A percentile compares a stretch with the other conserved stretches of the same genome.
Evolutionary conservation across 495 filamentous ascomycete genomes (phyloP).

Genomic region (Entonaema liquescens): DNA sequence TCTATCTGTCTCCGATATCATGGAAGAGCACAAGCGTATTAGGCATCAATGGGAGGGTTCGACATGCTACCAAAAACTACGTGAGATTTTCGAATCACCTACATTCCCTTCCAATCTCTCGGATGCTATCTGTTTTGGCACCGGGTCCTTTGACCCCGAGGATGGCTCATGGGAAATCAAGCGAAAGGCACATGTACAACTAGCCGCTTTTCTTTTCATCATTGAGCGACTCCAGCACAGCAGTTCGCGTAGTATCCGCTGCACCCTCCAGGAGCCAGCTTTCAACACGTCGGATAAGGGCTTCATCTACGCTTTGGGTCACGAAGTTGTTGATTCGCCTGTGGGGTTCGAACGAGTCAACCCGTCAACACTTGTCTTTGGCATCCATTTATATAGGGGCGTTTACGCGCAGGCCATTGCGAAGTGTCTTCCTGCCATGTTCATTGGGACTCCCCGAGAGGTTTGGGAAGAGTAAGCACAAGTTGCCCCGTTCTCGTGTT

Average conservation of each 20-base stretch:
- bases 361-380: conserved; percentile 57
- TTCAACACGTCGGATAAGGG: conserved; percentile 69
- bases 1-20: conserved; percentile 33
- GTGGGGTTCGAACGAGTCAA: conserved; percentile 63
- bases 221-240: conserved; percentile 50
- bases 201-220: conserved; percentile 67
- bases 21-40: conserved; percentile 35
- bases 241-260: conserved; percentile 43
- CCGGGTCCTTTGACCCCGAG: conserved; percentile 55
- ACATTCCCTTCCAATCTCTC: conserved; percentile 28
- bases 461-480: conserved; percentile 51
- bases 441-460: conserved; percentile 53
- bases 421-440: conserved; percentile 48
- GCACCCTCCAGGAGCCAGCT: conserved; percentile 74
- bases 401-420: conserved; percentile 51
- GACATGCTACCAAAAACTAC: conserved; percentile 21
- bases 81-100: conserved; percentile 25
- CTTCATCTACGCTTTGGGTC: conserved; percentile 62
- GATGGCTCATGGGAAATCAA: conserved; percentile 46
- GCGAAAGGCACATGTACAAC: conserved; percentile 60
- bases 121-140: conserved; percentile 55
- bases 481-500: background rate
- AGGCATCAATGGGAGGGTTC: conserved; percentile 35
- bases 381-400: conserved; percentile 67
- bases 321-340: conserved; percentile 66